A percentile compares a stretch with the other conserved stretches of the same genome.
Conservation (phyloP, 148 eudicot genomes). For the Polygonum aviculare region DNA sequence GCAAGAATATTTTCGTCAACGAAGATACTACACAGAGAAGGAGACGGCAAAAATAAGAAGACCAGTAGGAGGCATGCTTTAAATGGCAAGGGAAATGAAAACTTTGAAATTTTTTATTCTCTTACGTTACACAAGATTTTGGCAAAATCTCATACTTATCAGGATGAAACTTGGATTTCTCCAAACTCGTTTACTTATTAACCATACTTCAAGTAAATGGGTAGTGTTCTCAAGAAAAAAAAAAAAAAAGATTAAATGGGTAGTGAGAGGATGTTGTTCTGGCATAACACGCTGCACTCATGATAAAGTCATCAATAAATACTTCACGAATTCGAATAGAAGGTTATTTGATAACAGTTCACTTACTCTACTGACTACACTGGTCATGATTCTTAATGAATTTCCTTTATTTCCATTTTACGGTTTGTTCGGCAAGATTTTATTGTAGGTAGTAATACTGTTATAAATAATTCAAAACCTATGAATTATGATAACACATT, state of each 20-base stretch:
- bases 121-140: neutral
- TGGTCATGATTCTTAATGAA: neutral
- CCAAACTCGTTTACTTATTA: neutral
- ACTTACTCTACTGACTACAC: neutral
- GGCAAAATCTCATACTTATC: neutral
- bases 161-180: neutral
- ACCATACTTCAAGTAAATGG: neutral
- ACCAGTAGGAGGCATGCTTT: no score
- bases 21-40: conserved; percentile 28
- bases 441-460: no score
- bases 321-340: neutral
- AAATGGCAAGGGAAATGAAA: neutral
- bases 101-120: neutral
- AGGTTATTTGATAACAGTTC: neutral
- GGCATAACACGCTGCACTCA: neutral
- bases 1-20: conserved; percentile 28
- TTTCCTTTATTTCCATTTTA: neutral
- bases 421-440: no score
- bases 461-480: no score
- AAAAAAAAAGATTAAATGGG: neutral
- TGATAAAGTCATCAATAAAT: neutral
- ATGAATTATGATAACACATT: neutral
- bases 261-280: neutral
- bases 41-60: neutral
- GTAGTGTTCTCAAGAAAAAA: neutral